phyloP scores from a whole-genome alignment of 345 rosid genomes.

The Ceriops tagal region DNA sequence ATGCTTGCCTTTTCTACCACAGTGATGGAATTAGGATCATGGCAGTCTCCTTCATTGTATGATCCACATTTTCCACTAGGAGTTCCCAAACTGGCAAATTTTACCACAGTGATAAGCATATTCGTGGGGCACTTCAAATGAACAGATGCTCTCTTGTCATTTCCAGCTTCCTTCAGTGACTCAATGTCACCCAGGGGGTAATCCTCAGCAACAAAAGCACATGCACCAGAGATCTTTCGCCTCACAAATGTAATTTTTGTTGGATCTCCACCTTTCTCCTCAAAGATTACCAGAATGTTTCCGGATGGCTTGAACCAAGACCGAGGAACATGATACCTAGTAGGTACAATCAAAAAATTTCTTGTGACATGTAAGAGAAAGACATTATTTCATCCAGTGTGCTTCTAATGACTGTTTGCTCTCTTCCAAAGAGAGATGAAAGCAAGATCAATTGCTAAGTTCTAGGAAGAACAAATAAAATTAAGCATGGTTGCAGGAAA shows the following conservation, averaged over 20 bases:
- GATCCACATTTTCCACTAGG: conserved; percentile 57
- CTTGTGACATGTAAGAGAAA: not conserved
- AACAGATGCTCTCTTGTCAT: conserved; percentile 23
- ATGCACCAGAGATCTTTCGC: conserved; percentile 44
- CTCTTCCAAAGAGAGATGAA: not conserved
- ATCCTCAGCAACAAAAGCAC: conserved; percentile 41
- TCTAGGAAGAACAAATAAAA: not conserved
- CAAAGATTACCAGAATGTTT: conserved; percentile 75
- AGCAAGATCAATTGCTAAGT: not conserved
- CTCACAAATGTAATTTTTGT: conserved; percentile 55
- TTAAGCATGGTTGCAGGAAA: too few species aligned
- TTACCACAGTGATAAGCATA: conserved; percentile 32
- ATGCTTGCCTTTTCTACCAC: conserved; percentile 45
- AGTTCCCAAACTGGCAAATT: conserved; percentile 63
- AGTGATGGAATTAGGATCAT: conserved; percentile 41
- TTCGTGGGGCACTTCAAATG: conserved; percentile 43
- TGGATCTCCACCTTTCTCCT: conserved; percentile 91
- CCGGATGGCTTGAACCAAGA: conserved; percentile 94
- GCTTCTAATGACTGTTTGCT: not conserved
- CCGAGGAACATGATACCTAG: conserved; percentile 90
- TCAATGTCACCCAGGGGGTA: conserved; percentile 29
- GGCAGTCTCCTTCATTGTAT: conserved; percentile 48
- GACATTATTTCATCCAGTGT: not conserved
- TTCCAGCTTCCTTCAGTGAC: conserved; percentile 14
- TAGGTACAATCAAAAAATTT: not conserved